Percentiles rank a stretch among this genome's conserved stretches.
These are phyloP conservation scores for Colletotrichum tabaci DNA, from an alignment of 2,329 filamentous ascomycete species.

Conservation along the genomic window DNA sequence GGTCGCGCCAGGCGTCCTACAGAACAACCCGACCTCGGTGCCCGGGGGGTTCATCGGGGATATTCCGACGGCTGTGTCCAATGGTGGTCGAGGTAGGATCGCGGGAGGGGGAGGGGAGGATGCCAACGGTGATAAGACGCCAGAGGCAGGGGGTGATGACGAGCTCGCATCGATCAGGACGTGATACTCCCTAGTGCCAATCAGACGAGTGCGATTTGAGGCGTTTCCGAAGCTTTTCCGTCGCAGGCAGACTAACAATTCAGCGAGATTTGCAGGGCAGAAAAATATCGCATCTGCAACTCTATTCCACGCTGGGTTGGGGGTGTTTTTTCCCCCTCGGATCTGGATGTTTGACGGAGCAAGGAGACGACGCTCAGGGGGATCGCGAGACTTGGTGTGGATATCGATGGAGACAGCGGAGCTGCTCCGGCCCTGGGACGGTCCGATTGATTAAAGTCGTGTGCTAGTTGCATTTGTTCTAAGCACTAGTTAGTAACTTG, in stretches of 20 bases:
- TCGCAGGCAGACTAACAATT: background rate
- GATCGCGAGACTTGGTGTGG: background rate
- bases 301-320: background rate
- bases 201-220: background rate
- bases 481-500: background rate
- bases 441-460: background rate
- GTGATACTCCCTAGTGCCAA: background rate
- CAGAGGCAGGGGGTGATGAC: slow-evolving; percentile 34
- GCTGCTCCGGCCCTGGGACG: background rate
- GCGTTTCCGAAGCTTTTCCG: background rate
- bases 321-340: background rate
- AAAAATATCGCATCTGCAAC: background rate
- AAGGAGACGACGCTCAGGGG: no score
- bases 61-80: slow-evolving; percentile 8
- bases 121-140: slow-evolving; percentile 26
- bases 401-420: background rate
- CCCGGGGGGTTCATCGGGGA: slow-evolving; percentile 3
- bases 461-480: no score
- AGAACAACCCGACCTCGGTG: background rate
- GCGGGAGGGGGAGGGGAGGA: slow-evolving; percentile 1
- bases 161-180: slow-evolving; percentile 12
- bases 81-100: slow-evolving; percentile 12
- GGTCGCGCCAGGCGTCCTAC: slow-evolving; percentile 1
- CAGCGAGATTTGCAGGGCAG: no score
- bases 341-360: no score